These are phyloP conservation scores for Cucurbita ficifolia DNA, from an alignment of 306 rosid species.

Conservation along the genomic window DNA sequence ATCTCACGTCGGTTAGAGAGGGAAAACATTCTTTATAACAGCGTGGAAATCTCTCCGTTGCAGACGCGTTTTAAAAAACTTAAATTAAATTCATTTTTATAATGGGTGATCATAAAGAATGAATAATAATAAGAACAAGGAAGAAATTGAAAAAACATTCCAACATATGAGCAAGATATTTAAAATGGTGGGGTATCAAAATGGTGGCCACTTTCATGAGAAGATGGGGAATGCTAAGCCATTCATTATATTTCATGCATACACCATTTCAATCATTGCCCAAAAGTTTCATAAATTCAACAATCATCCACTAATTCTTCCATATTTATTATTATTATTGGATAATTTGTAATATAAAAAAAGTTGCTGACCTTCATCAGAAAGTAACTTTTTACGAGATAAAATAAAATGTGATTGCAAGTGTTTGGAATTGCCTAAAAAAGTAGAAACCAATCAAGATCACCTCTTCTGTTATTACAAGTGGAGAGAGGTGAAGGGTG, in stretches of 20 bases:
- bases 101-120: too few relatives aligned
- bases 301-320: background rate
- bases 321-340: too few relatives aligned
- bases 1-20: too few relatives aligned
- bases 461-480: background rate
- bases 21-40: too few relatives aligned
- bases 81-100: too few relatives aligned
- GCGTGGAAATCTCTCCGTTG: too few relatives aligned
- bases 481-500: background rate
- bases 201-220: background rate
- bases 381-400: constrained; percentile 1
- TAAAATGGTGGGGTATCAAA: background rate
- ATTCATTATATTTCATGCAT: background rate
- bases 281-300: background rate
- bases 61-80: too few relatives aligned
- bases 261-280: background rate
- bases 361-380: background rate
- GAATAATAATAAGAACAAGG: too few relatives aligned
- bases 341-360: background rate
- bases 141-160: too few relatives aligned
- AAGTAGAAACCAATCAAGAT: background rate
- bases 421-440: background rate
- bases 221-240: background rate
- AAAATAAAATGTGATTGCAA: background rate
- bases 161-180: background rate